phyloP scores from a whole-genome alignment of 2,329 filamentous ascomycete genomes.

The Diaporthe batatas region DNA sequence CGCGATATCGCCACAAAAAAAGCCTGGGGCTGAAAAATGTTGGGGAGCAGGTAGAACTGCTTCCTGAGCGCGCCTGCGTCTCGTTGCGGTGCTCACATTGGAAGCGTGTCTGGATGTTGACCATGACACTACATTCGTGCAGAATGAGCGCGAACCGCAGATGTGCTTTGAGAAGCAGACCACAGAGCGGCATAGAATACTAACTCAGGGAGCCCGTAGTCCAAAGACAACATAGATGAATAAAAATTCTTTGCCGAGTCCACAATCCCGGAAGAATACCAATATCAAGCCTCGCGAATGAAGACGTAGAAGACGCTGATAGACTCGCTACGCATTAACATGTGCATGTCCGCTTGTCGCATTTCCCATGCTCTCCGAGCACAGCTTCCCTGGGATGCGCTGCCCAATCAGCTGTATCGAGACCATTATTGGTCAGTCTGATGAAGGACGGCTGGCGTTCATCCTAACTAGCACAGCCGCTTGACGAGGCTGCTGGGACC shows the following conservation, averaged over 20 bases:
- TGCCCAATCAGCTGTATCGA: constrained; percentile 21
- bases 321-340: background rate
- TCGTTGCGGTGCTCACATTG: background rate
- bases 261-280: background rate
- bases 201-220: constrained; percentile 26
- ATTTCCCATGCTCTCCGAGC: background rate
- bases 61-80: constrained; percentile 2
- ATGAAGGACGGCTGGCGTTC: background rate
- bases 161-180: constrained; percentile 18
- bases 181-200: constrained; percentile 21
- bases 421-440: background rate
- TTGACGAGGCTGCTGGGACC: background rate
- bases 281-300: background rate
- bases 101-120: background rate
- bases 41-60: background rate
- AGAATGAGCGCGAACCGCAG: constrained; percentile 15
- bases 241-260: constrained; percentile 11
- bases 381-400: constrained; percentile 6
- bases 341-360: background rate
- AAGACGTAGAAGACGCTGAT: background rate
- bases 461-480: constrained; percentile 6
- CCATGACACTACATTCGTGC: background rate
- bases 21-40: constrained; percentile 11
- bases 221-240: constrained; percentile 20
- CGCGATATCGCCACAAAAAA: constrained; percentile 1